Conservation (phyloP, 345 rosid genomes). For the Citrus medica region DNA sequence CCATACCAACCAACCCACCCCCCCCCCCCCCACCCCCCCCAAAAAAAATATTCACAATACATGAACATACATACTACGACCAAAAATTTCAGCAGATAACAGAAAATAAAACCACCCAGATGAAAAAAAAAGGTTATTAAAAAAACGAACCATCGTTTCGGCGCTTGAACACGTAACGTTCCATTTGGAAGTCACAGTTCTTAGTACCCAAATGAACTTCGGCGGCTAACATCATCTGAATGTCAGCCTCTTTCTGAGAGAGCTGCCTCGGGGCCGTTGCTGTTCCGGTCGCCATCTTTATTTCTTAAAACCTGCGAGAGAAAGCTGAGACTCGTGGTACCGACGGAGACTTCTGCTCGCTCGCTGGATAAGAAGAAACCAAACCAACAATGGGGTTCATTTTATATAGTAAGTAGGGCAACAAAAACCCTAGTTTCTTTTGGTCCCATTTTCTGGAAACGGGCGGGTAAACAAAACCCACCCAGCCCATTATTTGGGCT, state of each 20-base stretch:
- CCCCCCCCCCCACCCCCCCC: too few relatives aligned
- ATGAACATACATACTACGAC: neutral
- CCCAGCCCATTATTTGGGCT: neutral
- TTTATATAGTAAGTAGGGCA: neutral
- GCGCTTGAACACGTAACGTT: slow-evolving; percentile 89
- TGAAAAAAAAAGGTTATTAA: neutral
- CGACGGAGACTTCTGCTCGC: neutral
- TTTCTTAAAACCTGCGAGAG: neutral
- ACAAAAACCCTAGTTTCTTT: neutral
- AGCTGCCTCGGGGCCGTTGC: slow-evolving; percentile 44
- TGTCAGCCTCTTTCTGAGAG: slow-evolving; percentile 72
- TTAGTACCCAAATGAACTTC: slow-evolving; percentile 95
- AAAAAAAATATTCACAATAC: neutral
- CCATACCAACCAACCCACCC: too few relatives aligned
- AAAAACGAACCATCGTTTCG: slow-evolving; percentile 66
- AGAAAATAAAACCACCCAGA: neutral
- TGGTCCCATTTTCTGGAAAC: neutral
- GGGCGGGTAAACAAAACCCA: neutral
- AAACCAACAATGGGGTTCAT: too few relatives aligned
- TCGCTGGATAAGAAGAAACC: neutral
- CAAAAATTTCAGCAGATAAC: neutral
- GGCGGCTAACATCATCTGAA: slow-evolving; percentile 87
- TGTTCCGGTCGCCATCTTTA: slow-evolving; percentile 22
- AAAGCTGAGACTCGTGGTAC: too few relatives aligned
- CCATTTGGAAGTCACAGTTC: slow-evolving; percentile 91